Base-by-base conservation (phyloP, 2,329 filamentous ascomycete species). In the Pochonia chlamydosporia region DNA sequence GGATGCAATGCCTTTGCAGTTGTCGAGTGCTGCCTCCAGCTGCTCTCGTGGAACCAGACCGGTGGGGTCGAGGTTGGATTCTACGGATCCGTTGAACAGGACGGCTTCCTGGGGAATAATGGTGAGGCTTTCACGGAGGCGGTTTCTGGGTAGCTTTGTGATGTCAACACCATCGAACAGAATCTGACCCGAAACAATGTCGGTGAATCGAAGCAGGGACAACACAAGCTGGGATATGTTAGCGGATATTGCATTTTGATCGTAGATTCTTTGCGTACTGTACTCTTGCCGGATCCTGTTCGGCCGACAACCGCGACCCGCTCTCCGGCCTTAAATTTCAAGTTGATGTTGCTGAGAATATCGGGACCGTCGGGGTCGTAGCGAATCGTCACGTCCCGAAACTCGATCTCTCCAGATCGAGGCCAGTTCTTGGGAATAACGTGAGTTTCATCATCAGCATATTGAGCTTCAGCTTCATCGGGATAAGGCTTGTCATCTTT, bases 201-300 rank as follows among this genome's bases (percentile, higher is more conserved):
- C 66, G 3, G 75, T 76, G 53, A 78, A 78, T 14, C 75, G 72
- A 13, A 82, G 63, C 4, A 82, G 60, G 1, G 78, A 80, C 4
- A 82, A 62, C 0, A 79, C 71, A 6, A 78, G 56, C 71, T 67
- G 35, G 20, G 4, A 11, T 23, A 18, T 3, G 35, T 39, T 20
- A 39, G 35, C 18, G 20, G 23, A 20, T 4, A 39, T n/a, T 18
- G 18, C 30, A 10, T 10, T 21, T 43, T 3, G 7, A 13, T 37
- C 23, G n/a, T 20, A 20, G 14, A 31, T 4, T 33, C 10, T 26
- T 13, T 25, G 18, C 72, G 62, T 60, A 92, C 76, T 0, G 89
- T 95, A 43, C 84, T 89, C 65, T 95, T 95, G 3, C 89, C 89
- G 4, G 85, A 89, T 0, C 87, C 84, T 0, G 89, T 95, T 9